phyloP scores from a whole-genome alignment of 2,329 filamentous ascomycete genomes.

The Aspergillus fructus region DNA sequence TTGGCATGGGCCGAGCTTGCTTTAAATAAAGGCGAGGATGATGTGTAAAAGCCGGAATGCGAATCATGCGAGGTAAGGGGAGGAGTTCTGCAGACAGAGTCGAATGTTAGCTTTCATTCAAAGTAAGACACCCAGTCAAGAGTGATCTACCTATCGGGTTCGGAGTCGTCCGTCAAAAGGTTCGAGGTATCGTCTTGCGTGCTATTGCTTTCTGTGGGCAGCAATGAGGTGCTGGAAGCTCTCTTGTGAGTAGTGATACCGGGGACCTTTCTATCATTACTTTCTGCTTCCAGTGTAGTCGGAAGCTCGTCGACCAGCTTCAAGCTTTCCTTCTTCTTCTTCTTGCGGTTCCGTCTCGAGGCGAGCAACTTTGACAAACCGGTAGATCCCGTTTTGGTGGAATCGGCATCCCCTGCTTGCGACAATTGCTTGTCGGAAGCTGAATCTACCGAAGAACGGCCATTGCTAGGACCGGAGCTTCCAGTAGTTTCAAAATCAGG shows the following conservation, averaged over 20 bases:
- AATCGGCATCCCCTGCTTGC: slow-evolving; percentile 39
- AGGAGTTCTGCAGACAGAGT: slow-evolving; percentile 37
- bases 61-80: slow-evolving; percentile 60
- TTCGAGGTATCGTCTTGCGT: slow-evolving; percentile 25
- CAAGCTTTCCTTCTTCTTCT: slow-evolving; percentile 32
- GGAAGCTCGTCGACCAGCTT: slow-evolving; percentile 24
- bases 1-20: slow-evolving; percentile 49
- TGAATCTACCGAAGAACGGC: slow-evolving; percentile 40
- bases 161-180: slow-evolving; percentile 36
- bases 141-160: slow-evolving; percentile 41
- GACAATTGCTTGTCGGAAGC: slow-evolving; percentile 38
- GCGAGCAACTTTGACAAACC: slow-evolving; percentile 55
- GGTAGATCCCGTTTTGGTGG: slow-evolving; percentile 39
- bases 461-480: slow-evolving; percentile 33
- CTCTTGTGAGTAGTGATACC: slow-evolving; percentile 22
- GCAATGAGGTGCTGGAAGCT: slow-evolving; percentile 23
- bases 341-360: slow-evolving; percentile 45
- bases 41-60: slow-evolving; percentile 66
- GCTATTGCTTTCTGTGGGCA: slow-evolving; percentile 21
- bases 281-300: slow-evolving; percentile 21
- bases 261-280: slow-evolving; percentile 14
- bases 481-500: slow-evolving; percentile 33
- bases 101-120: slow-evolving; percentile 23
- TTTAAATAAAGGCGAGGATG: slow-evolving; percentile 67
- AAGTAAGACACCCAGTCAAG: neutral